Percentiles rank a stretch among this genome's conserved stretches.
These are phyloP conservation scores for Penstemon barbatus DNA, from an alignment of 257 asterid species.

Conservation along the genomic window DNA sequence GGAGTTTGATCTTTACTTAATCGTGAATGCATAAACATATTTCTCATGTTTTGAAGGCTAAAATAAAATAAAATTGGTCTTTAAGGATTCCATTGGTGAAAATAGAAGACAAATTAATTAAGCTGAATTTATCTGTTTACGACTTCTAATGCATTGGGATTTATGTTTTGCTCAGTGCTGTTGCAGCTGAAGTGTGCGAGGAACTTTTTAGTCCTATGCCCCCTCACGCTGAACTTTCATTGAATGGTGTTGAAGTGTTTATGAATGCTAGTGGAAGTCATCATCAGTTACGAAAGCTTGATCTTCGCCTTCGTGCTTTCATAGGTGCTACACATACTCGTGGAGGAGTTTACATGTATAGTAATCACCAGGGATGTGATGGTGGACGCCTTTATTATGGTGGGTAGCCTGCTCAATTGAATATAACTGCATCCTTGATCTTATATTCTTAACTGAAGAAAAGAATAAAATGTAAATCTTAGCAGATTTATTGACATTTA, in stretches of 20 bases:
- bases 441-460: too few species aligned
- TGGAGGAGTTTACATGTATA: slow-evolving; percentile 86
- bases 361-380: slow-evolving; percentile 83
- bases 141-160: neutral
- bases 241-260: slow-evolving; percentile 85
- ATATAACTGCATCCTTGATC: neutral
- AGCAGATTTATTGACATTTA: too few species aligned
- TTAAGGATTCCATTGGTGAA: slow-evolving; percentile 8
- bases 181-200: slow-evolving; percentile 80
- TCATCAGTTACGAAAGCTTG: slow-evolving; percentile 63
- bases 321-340: slow-evolving; percentile 69
- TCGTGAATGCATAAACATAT: neutral
- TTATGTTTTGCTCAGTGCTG: slow-evolving; percentile 50
- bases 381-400: slow-evolving; percentile 79
- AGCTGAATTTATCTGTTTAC: neutral
- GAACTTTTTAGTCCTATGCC: slow-evolving; percentile 65
- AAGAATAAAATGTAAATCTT: too few species aligned
- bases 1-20: slow-evolving; percentile 8
- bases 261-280: slow-evolving; percentile 88
- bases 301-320: slow-evolving; percentile 59
- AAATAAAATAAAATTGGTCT: neutral
- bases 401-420: slow-evolving; percentile 17
- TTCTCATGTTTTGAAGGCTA: neutral
- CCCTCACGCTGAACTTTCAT: slow-evolving; percentile 72
- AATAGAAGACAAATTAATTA: neutral